Evolutionary conservation across 1,284 basidiomycete genomes (phyloP), one percentile per base, ranked within the genome.

Genomic region (Microbotryomycetes sp.): DNA sequence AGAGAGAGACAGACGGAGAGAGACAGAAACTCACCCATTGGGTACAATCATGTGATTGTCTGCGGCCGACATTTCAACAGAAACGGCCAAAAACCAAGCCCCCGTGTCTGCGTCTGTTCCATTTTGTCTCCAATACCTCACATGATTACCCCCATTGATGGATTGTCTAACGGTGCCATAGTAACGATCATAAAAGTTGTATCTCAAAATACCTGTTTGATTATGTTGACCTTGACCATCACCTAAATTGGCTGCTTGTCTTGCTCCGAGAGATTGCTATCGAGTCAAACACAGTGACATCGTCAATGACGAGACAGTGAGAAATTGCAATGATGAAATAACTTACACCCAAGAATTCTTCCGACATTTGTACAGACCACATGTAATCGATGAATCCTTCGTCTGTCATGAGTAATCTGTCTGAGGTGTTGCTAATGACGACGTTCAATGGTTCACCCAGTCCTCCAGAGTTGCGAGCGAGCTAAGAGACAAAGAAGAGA

Each of bases 381-480:
- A 19, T 55, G 58, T 56, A 64, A 55, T 63, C 48, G 28, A 53
- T 54, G 29, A 50, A 74, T 65, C 82, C 75, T 9, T 79, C 77
- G 69, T 87, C 83, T 16, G 83, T 81, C 48, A 96, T 80, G 1
- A 96, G 86, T 3, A 76, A 79, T 1, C 79, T 68, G 70, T 92
- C 88, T 2, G 91, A 94, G 49, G 85, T 80, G 26, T 81, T 87
- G n/a, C 88, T 86, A 31, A 97, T 78, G 72, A 97, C 90, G 59
- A 83, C 81, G 70, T 97, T 97, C 60, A 97, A 77, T 3, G 92
- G 93, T 77, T 97, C 93, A 47, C 89, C 88, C 58, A 88, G 82
- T 7, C 89, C 88, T 54, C 78, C 72, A 16, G 89, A 87, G 70
- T 80, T 73, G 58, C 82, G 78, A 26, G 87, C 81, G 73, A 79